Evolutionary conservation across 176 grass and related monocot genomes (phyloP), one percentile per base, ranked within the genome.

Genomic region (Melocanna baccifera): DNA sequence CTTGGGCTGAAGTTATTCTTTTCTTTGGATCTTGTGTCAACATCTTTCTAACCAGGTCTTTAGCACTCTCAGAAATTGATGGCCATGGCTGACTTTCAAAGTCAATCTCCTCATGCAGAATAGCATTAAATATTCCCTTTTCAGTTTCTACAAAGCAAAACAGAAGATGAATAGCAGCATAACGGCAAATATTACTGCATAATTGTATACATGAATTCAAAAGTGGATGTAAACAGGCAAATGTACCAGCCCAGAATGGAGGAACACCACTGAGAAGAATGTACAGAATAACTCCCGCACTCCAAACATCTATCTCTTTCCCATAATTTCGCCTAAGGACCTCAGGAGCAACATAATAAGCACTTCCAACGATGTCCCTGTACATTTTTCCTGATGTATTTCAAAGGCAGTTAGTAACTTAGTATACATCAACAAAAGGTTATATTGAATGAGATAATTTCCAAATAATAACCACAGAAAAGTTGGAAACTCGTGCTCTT

Each of bases 241-340:
- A 78, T 51, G 18, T 98, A 98, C 96, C 96, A 71, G 96, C 93
- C 96, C 96, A 98, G 67, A 98, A 98, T 73, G 96, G 96, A 88
- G 96, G 93, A 30, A 98, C 96, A 25, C 96, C 96, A 73, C 96
- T 98, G 61, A 98, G 91, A 88, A 98, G 96, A 91, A 98, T 98
- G 58, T 98, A 98, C 85, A 98, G 74, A 70, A 98, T 95, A 84
- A 98, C 91, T 63, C 96, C 96, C 19, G 96, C 96, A 69, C 96
- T 98, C 93, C 96, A 98, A 53, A 98, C 89, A 87, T 98, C 96
- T 43, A 90, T 81, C 61, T 98, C 96, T 93, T 95, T 98, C 47
- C 93, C 91, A 81, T 98, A 98, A 43, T 86, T 91, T 37, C 91
- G 65, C 82, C 80, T 67, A 71, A 97, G 87, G 75, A 97, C 89